Evolutionary conservation across 2,329 filamentous ascomycete species (phyloP).

Genomic region (Trichophyton equinum): DNA sequence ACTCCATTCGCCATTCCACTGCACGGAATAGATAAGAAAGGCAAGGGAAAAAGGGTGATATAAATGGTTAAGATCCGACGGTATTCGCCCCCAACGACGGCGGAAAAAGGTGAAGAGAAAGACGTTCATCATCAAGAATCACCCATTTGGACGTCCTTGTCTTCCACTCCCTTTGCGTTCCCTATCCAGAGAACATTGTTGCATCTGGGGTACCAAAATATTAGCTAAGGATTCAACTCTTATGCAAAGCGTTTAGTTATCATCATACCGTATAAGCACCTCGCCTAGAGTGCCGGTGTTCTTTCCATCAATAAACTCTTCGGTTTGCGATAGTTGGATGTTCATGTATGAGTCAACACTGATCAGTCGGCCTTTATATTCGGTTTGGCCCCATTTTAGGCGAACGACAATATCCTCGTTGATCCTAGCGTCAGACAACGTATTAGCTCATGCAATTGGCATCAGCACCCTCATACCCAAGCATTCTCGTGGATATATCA

Average conservation of each 20-base stretch:
- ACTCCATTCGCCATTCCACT: constrained; percentile 6
- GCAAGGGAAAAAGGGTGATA: not conserved
- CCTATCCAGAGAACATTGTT: constrained; percentile 97
- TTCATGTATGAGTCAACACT: constrained; percentile 99
- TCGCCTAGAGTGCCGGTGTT: constrained; percentile 74
- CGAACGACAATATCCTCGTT: constrained; percentile 83
- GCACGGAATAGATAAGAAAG: constrained; percentile 1
- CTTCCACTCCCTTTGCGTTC: constrained; percentile 40
- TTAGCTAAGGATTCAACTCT: not conserved
- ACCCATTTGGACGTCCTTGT: constrained; percentile 31
- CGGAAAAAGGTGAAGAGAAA: not conserved
- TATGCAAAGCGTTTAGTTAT: constrained; percentile 14
- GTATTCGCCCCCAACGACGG: not conserved
- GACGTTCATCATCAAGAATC: constrained; percentile 7
- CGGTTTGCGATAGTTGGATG: constrained; percentile 77
- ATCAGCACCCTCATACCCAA: not conserved
- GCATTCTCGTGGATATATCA: not conserved
- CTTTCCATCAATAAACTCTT: constrained; percentile 86
- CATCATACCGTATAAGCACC: constrained; percentile 68
- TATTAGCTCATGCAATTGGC: not conserved
- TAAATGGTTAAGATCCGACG: not conserved
- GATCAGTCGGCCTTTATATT: constrained; percentile 89
- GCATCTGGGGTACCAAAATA: constrained; percentile 46
- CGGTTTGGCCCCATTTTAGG: constrained; percentile 94
- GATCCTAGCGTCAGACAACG: constrained; percentile 44